Evolutionary conservation across 768 basidiomycete genomes (phyloP), one percentile per base, ranked within the genome.

Genomic region (Auricularia sp.): DNA sequence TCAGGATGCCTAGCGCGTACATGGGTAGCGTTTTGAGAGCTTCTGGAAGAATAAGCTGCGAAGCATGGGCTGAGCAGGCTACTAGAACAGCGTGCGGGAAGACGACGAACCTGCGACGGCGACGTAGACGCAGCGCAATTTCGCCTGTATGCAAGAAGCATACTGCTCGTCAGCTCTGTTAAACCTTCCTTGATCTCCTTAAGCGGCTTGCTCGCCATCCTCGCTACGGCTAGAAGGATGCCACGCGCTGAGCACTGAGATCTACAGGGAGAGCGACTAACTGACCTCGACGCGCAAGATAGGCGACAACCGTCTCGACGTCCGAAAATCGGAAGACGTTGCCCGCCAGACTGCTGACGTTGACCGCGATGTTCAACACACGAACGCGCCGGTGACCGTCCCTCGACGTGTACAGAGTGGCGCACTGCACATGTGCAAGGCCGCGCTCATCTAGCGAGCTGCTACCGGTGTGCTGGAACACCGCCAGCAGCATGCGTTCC

Each of bases 251-350:
- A 29, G 29, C 29, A 29, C 29, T 29, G 29, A 29, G 29, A 29
- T 29, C 29, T 29, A 29, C 29, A 29, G 29, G 29, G 29, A 29
- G 29, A 29, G 29, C 29, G 29, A 29, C 29, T 29, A 29, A 29
- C 29, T 29, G 29, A 93, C 96, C 87, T 71, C 90, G 85, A 67
- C 93, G 90, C 36, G 87, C 78, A 66, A 93, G 74, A 72, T 88
- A 79, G 53, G 84, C 82, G 29, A 95, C 79, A 1, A 87, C 84
- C 2, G 91, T 83, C 68, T 98, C 95, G 78, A 93, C 81, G 75
- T 99, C 97, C 12, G 93, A 93, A 74, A 79, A 91, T 61, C 89
- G 84, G 77, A 95, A 99, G 11, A 98, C 86, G 72, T 89, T 94
- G 8, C 87, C 91, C n/a, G 93, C 91, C 67, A 98, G 76, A 44